Base-by-base conservation (phyloP, 2,329 filamentous ascomycete genomes). In the Cyphellophora europaea region DNA sequence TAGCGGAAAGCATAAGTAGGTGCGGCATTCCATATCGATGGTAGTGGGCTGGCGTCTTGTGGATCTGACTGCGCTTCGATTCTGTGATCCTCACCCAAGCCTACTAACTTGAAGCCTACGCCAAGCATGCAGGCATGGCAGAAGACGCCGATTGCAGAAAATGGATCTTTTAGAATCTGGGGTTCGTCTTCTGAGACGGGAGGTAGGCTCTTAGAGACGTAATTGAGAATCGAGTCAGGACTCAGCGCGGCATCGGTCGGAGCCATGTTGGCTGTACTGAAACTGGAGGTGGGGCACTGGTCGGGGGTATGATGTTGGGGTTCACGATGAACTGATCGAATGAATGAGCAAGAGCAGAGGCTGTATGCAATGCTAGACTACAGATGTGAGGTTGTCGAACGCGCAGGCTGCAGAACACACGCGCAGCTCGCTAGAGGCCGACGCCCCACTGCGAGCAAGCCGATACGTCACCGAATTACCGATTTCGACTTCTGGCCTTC, bases 131-230 rank as follows among this genome's bases (percentile, higher is more conserved):
- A 86, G 3, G 85, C 82, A 58, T 98, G 89, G 13, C 79, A 69
- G 43, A 93, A 79, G 15, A 96, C 72, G 11, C 85, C 86, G 41
- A 95, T 67, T 31, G 82, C 85, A 62, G 96, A 88, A 55, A 82
- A 85, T 0, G 81, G 41, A 42, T 57, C 58, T 32, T 59, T 58
- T 41, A 67, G 48, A 14, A 46, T 15, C 37, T 30, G 30, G 21
- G 39, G 27, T 36, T 39, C 34, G 12, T 37, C 25, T 32, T 37
- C 35, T 18, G 41, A 30, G n/a, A 42, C 27, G 18, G 41, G 38
- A n/a, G 51, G 47, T 8, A 55, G 49, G 33, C 43, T 51, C 21
- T 50, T 41, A 39, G 40, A 36, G 43, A 55, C 51, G 33, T 40
- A 49, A 15, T 38, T 38, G 21, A 49, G 40, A n/a, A 51, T 32